Conservation (phyloP, 2,329 filamentous ascomycete genomes). For the Curvularia sp. region DNA sequence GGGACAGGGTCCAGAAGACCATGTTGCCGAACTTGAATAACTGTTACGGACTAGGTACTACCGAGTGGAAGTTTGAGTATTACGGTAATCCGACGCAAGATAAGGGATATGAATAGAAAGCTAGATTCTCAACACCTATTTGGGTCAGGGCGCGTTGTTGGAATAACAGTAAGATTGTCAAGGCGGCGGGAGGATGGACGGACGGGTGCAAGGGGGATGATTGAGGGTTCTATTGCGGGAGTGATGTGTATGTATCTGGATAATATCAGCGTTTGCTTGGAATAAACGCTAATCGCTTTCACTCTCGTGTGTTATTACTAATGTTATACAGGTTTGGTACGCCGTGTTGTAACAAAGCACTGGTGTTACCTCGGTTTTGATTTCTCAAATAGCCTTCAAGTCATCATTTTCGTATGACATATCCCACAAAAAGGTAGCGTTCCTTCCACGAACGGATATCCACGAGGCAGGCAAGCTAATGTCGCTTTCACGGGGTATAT, state of each 20-base stretch:
- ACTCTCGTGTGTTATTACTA: not conserved
- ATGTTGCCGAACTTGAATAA: conserved; percentile 10
- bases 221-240: not conserved
- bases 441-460: not conserved
- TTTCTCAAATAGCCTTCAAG: not conserved
- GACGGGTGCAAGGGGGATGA: not conserved
- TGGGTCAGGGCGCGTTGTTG: conserved; percentile 1
- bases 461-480: not conserved
- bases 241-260: not conserved
- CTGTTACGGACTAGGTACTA: conserved; percentile 12
- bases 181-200: conserved; percentile 2
- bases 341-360: not conserved
- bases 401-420: not conserved
- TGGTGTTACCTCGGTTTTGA: not conserved
- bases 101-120: conserved; percentile 1
- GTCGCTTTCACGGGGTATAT: conserved; percentile 9
- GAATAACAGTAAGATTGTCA: not conserved
- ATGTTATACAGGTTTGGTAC: not conserved
- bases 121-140: not conserved
- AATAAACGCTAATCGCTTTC: not conserved
- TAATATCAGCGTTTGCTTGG: not conserved
- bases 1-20: conserved; percentile 5
- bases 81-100: conserved; percentile 1
- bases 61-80: conserved; percentile 12
- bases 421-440: not conserved